Evolutionary conservation across 768 basidiomycete species (phyloP).

Genomic region (Amanita jacksonii): DNA sequence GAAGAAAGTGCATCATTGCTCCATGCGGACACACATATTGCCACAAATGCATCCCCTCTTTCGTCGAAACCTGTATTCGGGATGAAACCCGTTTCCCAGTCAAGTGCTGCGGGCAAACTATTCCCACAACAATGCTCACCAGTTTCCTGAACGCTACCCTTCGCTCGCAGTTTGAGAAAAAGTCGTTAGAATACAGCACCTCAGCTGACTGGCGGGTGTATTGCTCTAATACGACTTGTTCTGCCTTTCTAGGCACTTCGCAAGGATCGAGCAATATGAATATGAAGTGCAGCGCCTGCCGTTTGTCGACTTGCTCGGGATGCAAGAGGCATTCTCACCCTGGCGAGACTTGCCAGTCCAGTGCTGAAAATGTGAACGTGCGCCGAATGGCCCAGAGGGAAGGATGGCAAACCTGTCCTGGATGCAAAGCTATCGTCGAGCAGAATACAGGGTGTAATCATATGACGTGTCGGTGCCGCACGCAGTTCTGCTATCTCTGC

Average conservation of each 20-base stretch:
- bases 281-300: background rate
- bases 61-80: conserved; percentile 12
- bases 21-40: conserved; percentile 15
- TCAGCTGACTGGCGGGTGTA: conserved; percentile 14
- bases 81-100: conserved; percentile 15
- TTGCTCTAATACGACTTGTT: conserved; percentile 13
- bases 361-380: conserved; percentile 17
- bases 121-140: conserved; percentile 6
- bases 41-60: conserved; percentile 10
- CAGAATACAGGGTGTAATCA: conserved; percentile 51
- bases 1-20: conserved; percentile 4
- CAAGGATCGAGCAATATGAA: background rate
- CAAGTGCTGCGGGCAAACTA: conserved; percentile 14
- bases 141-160: conserved; percentile 4
- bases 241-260: conserved; percentile 5
- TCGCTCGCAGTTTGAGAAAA: conserved; percentile 10
- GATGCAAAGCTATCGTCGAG: conserved; percentile 49
- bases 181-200: conserved; percentile 12
- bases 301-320: background rate
- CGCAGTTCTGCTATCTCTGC: conserved; percentile 60
- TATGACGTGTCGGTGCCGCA: conserved; percentile 50
- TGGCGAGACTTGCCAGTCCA: conserved; percentile 18
- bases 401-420: conserved; percentile 57
- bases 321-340: conserved; percentile 43
- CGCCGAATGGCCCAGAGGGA: conserved; percentile 33